These are phyloP conservation scores for Sphaceloma murrayae DNA, from an alignment of 2,329 filamentous ascomycete genomes.

Conservation along the genomic window DNA sequence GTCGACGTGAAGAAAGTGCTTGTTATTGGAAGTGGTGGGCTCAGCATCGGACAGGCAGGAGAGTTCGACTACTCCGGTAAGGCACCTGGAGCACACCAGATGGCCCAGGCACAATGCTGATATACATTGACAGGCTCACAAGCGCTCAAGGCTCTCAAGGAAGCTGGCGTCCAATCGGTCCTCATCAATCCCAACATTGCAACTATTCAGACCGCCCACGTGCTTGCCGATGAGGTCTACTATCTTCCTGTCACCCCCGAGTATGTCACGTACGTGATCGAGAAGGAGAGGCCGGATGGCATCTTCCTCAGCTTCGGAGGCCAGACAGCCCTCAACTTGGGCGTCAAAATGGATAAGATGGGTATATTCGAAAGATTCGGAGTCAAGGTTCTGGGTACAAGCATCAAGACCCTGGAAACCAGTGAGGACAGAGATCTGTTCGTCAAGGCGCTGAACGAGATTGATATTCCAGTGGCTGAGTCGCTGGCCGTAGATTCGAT, in stretches of 20 bases:
- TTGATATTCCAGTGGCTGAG: conserved; percentile 93
- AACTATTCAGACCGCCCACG: conserved; percentile 95
- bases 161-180: conserved; percentile 82
- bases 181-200: conserved; percentile 98
- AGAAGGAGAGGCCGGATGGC: conserved; percentile 89
- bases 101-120: not conserved
- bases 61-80: conserved; percentile 98
- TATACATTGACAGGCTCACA: conserved; percentile 60
- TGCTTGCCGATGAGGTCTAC: conserved; percentile 93
- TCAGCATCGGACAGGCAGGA: conserved; percentile 94
- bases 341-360: conserved; percentile 94
- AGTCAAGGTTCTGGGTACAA: conserved; percentile 91
- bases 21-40: conserved; percentile 88
- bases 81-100: conserved; percentile 32
- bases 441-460: conserved; percentile 89
- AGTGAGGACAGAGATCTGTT: conserved; percentile 96
- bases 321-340: conserved; percentile 91
- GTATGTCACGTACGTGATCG: conserved; percentile 96
- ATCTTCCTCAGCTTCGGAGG: conserved; percentile 97
- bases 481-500: conserved; percentile 86
- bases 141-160: conserved; percentile 92
- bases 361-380: conserved; percentile 92
- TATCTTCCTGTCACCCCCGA: conserved; percentile 95
- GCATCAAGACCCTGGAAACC: conserved; percentile 85
- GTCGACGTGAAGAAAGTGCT: conserved; percentile 95